A percentile compares a stretch with the other conserved stretches of the same genome.
phyloP scores from a whole-genome alignment of 1,284 basidiomycete genomes.

The Agroathelia rolfsii region DNA sequence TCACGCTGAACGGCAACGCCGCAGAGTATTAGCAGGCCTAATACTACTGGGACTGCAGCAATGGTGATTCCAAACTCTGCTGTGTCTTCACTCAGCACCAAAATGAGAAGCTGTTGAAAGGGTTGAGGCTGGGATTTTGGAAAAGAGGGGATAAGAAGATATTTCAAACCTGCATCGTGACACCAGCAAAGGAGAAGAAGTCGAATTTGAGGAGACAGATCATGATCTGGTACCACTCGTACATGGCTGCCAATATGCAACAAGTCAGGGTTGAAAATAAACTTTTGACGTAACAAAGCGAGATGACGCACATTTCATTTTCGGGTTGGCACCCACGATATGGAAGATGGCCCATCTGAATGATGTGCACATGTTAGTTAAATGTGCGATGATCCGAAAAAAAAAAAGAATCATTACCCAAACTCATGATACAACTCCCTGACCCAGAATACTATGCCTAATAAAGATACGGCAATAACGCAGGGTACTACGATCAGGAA shows the following conservation, averaged over 20 bases:
- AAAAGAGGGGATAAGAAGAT: constrained; percentile 1
- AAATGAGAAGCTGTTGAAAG: constrained; percentile 53
- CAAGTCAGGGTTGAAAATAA: constrained; percentile 9
- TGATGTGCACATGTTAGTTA: constrained; percentile 8
- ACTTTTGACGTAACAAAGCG: background rate
- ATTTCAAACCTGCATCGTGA: constrained; percentile 71
- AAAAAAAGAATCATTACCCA: constrained; percentile 14
- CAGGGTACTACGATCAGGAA: constrained; percentile 32
- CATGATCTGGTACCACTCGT: constrained; percentile 76
- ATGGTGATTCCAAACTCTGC: constrained; percentile 75
- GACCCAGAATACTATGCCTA: constrained; percentile 28
- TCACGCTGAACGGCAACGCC: constrained; percentile 67
- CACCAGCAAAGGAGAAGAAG: constrained; percentile 77
- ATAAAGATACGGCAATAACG: constrained; percentile 27
- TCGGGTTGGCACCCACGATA: constrained; percentile 71
- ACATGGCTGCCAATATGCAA: constrained; percentile 78
- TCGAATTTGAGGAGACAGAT: constrained; percentile 81
- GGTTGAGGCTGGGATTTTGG: constrained; percentile 11
- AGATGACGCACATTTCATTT: constrained; percentile 57
- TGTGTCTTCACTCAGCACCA: constrained; percentile 52
- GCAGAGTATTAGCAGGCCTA: constrained; percentile 56
- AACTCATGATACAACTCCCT: constrained; percentile 34
- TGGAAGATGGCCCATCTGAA: constrained; percentile 77
- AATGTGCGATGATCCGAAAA: background rate
- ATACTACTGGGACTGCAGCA: constrained; percentile 72